Conservation (phyloP, 2,329 filamentous ascomycete species). For the Penicillium glabrum region DNA sequence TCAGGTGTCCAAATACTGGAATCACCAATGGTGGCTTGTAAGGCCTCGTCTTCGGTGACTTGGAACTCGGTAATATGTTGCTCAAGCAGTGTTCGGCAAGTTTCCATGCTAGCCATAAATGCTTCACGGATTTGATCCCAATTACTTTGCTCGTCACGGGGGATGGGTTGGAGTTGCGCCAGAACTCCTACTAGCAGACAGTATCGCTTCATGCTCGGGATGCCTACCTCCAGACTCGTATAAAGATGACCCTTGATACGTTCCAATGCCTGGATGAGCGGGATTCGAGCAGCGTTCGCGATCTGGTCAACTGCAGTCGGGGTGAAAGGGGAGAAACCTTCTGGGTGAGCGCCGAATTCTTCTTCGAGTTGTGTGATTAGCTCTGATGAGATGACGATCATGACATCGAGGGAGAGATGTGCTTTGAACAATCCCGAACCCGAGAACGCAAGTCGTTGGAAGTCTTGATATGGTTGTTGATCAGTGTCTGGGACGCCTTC, state of each 20-base stretch:
- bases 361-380: constrained; percentile 18
- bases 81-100: constrained; percentile 8
- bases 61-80: constrained; percentile 3
- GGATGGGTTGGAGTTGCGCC: constrained; percentile 7
- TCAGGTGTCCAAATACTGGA: constrained; percentile 13
- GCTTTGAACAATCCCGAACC: constrained; percentile 16
- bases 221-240: constrained; percentile 9
- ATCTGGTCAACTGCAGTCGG: constrained; percentile 5
- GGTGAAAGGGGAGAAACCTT: not conserved
- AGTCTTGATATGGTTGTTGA: constrained; percentile 8
- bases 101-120: constrained; percentile 9
- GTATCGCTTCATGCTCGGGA: constrained; percentile 19
- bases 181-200: constrained; percentile 10
- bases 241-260: constrained; percentile 7
- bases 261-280: constrained; percentile 10
- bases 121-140: constrained; percentile 7
- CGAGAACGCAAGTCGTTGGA: constrained; percentile 14
- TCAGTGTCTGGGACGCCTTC: not conserved
- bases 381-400: constrained; percentile 13
- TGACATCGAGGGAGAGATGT: constrained; percentile 14
- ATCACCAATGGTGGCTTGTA: not conserved
- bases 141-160: not conserved
- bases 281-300: constrained; percentile 2
- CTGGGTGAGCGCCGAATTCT: constrained; percentile 5
- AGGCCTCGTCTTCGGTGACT: not conserved